Base-by-base conservation (phyloP, 768 basidiomycete genomes). In the Auricularia sp. region DNA sequence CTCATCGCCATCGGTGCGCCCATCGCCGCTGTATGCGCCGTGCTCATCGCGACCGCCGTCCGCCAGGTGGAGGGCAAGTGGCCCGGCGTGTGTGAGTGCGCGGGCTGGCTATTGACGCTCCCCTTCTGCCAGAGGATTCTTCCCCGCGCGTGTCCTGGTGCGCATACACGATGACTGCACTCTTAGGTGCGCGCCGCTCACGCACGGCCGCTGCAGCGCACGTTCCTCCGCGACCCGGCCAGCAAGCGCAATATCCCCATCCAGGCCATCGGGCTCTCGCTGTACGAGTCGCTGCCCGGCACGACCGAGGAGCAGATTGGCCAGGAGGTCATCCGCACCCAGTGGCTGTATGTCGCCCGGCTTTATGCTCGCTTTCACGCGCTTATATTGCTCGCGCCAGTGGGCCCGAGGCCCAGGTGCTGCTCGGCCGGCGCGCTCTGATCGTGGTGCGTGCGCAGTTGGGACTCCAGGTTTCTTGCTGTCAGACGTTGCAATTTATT, bases 221-320 rank as follows among this genome's bases (percentile, higher is more conserved):
- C 94, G 0, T 94, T 93, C 78, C 79, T 94, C 67, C 89, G 89
- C 71, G 82, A 86, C 71, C 75, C 82, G 18, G 80, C 83, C 2
- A 82, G 81, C 35, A 87, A 90, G 70, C 85, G 84, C 69, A 88
- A 90, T 65, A 85, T 98, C 62, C 90, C 92, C 59, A 97, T 98
- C 68, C 92, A 94, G 74, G 96, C 97, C 3, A 98, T 99, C 68
- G 95, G 97, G 2, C 84, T 99, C 37, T 95, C 94, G 4, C 81
- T 99, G 3, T 99, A 99, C 70, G 97, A 99, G 74, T 85, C 90
- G 34, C 80, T 98, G 18, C 86, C 87, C 4, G 92, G 87, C 18
- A 83, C 85, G 3, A 85, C 85, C 1, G 85, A 75, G 35, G 85
- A 93, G 69, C 83, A 87, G 73, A 82, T 94, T 62, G 91, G 91